Percentiles rank a stretch among this genome's conserved stretches.
Evolutionary conservation across 2,329 filamentous ascomycete genomes (phyloP).

Genomic region (Aspergillus bombycis): DNA sequence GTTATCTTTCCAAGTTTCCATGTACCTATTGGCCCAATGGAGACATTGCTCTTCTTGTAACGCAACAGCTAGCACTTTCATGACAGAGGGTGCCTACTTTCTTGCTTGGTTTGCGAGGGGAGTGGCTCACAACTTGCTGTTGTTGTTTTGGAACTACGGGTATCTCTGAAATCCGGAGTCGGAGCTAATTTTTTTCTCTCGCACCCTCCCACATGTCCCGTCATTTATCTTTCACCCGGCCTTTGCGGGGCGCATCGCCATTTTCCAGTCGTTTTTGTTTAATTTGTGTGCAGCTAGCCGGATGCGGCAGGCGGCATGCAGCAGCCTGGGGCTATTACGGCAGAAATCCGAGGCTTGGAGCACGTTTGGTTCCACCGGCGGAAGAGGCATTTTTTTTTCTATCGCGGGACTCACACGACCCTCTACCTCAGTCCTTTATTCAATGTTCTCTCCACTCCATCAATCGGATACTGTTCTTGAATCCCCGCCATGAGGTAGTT

Average conservation of each 20-base stretch:
- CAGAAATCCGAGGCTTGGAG: conserved; percentile 30
- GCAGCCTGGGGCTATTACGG: conserved; percentile 30
- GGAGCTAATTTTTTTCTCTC: conserved; percentile 1
- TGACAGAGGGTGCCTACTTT: conserved; percentile 17
- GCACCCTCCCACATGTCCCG: neutral
- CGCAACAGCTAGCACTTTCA: conserved; percentile 25
- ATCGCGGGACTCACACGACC: conserved; percentile 40
- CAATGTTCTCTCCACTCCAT: conserved; percentile 25
- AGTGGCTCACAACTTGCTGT: conserved; percentile 12
- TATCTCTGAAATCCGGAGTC: neutral
- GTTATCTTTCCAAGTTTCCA: conserved; percentile 14
- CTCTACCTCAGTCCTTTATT: conserved; percentile 25
- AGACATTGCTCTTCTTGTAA: conserved; percentile 29
- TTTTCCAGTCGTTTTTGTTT: conserved; percentile 7
- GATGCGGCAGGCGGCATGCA: conserved; percentile 17
- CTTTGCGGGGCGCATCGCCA: conserved; percentile 7
- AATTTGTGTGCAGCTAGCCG: conserved; percentile 31
- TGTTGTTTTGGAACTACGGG: conserved; percentile 3
- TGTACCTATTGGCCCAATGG: conserved; percentile 37
- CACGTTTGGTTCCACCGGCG: conserved; percentile 38
- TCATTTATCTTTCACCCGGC: conserved; percentile 3
- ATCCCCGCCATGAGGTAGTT: conserved; percentile 41
- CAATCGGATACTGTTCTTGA: conserved; percentile 25
- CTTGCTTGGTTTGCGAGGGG: conserved; percentile 15
- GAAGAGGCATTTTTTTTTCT: conserved; percentile 39